Base-by-base conservation (phyloP, 345 rosid genomes). In the Clarkia xantiana region DNA sequence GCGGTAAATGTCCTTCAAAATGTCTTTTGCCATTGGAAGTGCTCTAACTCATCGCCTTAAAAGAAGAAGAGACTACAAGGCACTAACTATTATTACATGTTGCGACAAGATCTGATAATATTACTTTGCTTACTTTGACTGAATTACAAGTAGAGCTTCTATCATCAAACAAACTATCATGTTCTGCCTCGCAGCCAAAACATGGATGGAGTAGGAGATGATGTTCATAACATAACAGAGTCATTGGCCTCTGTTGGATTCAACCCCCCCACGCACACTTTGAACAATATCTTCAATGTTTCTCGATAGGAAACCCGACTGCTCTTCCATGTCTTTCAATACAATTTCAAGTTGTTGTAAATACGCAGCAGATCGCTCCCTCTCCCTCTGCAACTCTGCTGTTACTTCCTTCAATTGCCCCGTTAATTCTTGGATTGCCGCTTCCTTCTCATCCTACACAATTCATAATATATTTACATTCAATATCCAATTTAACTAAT, bases 291-390 rank as follows among this genome's bases (percentile, higher is more conserved):
- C 56, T 14, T 49, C 58, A n/a, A 54, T 50, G 54, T 50, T 40
- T 54, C 63, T 62, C 20, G 54, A 62, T 14, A 42, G 48, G 45
- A 46, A 49, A 49, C 41, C 46, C 7, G 69, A 65, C 17, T 51
- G 65, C 17, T 65, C 64, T 44, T 65, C 69, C 61, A 65, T 59
- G 10, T 65, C 65, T 40, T 57, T 54, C 54, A 65, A 51, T 25
- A 60, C 48, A 44, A 55, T 55, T 13, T 39, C 39, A 29, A 65
- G 65, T 17, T 65, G 69, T 55, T 65, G 53, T 42, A 54, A 60
- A 34, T 49, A 55, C 14, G 64, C 61, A 18, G 65, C 57, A 29
- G 54, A 65, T 45, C 65, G 64, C 14, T 45, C 59, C 20, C 61
- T 52, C 50, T 60, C 69, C 14, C 51, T 43, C 34, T 60, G 65